These are phyloP conservation scores for Citrus australasica DNA, from an alignment of 345 rosid species.

Conservation along the genomic window DNA sequence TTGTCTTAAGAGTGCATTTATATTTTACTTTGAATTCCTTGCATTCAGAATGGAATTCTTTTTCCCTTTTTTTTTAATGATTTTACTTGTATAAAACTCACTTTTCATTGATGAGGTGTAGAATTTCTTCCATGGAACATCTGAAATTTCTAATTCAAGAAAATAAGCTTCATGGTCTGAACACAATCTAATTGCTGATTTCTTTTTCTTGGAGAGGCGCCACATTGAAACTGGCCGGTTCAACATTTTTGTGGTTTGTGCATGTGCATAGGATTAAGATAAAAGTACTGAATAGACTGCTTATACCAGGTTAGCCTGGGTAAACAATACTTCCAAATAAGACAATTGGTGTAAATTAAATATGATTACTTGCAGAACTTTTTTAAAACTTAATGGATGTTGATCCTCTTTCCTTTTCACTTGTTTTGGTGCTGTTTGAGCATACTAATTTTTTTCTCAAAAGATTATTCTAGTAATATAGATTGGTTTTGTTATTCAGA, in stretches of 20 bases:
- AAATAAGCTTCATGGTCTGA: not conserved
- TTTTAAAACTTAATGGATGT: not conserved
- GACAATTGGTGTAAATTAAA: not conserved
- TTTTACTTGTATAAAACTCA: not conserved
- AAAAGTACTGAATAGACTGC: not conserved
- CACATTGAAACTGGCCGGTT: not conserved
- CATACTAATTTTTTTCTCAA: too few relatives aligned
- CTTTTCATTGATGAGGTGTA: not conserved
- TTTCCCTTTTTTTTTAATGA: not conserved
- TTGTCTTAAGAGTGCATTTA: not conserved
- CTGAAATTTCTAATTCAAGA: not conserved
- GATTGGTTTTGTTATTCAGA: constrained; percentile 35
- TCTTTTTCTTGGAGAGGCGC: not conserved
- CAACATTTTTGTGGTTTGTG: not conserved
- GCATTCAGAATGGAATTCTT: not conserved
- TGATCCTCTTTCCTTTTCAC: not conserved
- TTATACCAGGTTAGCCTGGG: not conserved
- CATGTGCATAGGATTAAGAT: not conserved
- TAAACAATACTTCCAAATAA: not conserved
- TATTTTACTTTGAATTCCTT: not conserved
- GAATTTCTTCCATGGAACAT: constrained; percentile 1
- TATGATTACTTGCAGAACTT: not conserved
- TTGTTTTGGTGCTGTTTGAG: not conserved
- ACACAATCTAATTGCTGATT: not conserved
- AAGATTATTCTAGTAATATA: not conserved